Evolutionary conservation across 1,284 basidiomycete species (phyloP), one percentile per base, ranked within the genome.

Genomic region (Ustilago crameri): DNA sequence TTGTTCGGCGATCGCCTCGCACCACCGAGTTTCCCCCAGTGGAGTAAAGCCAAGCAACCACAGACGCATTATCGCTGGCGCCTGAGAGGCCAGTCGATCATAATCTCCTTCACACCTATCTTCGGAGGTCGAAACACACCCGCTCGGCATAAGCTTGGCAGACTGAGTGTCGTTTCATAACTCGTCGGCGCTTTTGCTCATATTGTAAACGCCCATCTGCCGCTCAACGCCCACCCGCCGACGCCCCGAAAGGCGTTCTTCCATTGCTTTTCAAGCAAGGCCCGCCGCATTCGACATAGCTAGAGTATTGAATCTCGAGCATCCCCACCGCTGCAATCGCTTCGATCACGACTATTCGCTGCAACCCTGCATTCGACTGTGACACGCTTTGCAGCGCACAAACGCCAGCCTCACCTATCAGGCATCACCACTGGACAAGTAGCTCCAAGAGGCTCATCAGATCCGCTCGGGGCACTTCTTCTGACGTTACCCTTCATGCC

Each of bases 171-270:
- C 34, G 23, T 27, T 55, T 51, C 42, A 43, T 51, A 54, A 24
- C n/a, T 9, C 17, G 9, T 15, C 37, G 48, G 47, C 37, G 35
- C 41, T 48, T 48, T 51, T 60, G 10, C 41, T 23, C 52, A 55
- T 59, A 47, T 55, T 54, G 40, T 51, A 30, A 34, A 55, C 62
- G 55, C 52, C 30, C 57, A 66, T 60, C 64, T 56, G 64, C 57
- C 56, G 52, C 26, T 44, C 57, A 56, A 66, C 57, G 52, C 64
- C 64, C 57, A 66, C 64, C 57, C 27, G 44, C 55, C 62, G 62
- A 64, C 58, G 51, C 46, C 51, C 45, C 47, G 56, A 34, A 46
- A 47, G 45, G 32, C 46, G 48, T 58, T 45, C 23, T 22, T 30
- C n/a, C 20, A 23, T 47, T 27, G 23, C 38, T 17, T n/a, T 35